Evolutionary conservation across 305 asterid species (phyloP).

Genomic region (Withania somnifera): DNA sequence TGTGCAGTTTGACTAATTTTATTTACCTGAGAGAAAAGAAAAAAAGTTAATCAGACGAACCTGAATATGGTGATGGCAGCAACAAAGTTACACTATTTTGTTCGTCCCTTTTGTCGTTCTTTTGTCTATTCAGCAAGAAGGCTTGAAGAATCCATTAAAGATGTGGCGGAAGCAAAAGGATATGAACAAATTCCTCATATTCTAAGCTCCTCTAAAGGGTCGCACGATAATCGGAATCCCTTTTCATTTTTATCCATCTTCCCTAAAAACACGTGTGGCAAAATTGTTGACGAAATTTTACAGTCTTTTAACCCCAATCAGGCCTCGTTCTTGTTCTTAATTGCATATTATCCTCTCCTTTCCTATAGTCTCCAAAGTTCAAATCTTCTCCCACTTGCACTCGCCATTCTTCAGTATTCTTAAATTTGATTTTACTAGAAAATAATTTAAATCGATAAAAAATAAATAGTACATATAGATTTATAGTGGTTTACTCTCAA

Average conservation of each 20-base stretch:
- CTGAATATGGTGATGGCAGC: not conserved
- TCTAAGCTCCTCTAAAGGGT: constrained; percentile 20
- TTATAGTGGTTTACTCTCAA: too few species aligned
- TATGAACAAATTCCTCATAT: constrained; percentile 47
- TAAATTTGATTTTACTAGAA: too few species aligned
- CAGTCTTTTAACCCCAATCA: constrained; percentile 39
- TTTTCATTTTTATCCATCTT: constrained; percentile 45
- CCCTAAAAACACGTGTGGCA: constrained; percentile 18
- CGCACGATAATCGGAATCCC: constrained; percentile 35
- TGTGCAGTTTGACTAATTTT: not conserved
- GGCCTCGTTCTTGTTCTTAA: constrained; percentile 46
- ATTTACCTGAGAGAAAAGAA: not conserved
- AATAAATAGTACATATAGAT: too few species aligned
- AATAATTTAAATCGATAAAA: too few species aligned
- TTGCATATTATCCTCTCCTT: constrained; percentile 55
- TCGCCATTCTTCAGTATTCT: constrained; percentile 60
- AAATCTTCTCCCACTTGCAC: constrained; percentile 47
- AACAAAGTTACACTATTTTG: constrained; percentile 6
- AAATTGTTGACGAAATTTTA: constrained; percentile 39
- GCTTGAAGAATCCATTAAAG: constrained; percentile 38
- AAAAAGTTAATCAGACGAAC: not conserved
- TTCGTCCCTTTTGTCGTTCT: not conserved
- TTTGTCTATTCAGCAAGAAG: constrained; percentile 13
- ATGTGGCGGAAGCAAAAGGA: constrained; percentile 39
- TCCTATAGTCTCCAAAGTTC: constrained; percentile 40